Percentiles rank a stretch among this genome's conserved stretches.
Conservation (phyloP, 139 green algal species). For the Spirogloea muscicola region DNA sequence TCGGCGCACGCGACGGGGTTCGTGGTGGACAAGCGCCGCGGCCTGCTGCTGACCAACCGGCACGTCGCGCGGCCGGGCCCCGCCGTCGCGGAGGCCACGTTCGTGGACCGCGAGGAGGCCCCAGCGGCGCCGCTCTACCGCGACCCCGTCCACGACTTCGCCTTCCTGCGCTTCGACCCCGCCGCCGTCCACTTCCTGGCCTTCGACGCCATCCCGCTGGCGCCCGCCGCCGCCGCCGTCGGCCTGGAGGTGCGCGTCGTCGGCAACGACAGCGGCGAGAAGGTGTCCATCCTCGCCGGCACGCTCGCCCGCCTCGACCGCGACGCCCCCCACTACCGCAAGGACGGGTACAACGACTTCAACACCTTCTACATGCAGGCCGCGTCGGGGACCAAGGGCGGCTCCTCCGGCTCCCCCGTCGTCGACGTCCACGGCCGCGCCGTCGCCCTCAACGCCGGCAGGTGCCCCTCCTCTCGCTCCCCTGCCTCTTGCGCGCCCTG, state of each 20-base stretch:
- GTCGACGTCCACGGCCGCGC: constrained; percentile 72
- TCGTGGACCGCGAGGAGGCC: constrained; percentile 85
- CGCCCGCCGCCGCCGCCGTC: constrained; percentile 70
- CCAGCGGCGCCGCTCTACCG: constrained; percentile 48
- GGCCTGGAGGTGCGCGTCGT: constrained; percentile 86
- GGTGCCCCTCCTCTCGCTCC: too few relatives aligned
- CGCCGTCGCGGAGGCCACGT: constrained; percentile 77
- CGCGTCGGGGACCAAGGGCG: constrained; percentile 74
- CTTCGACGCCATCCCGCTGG: constrained; percentile 66
- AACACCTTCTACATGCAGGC: constrained; percentile 79
- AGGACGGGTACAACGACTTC: constrained; percentile 85
- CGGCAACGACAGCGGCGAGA: constrained; percentile 85
- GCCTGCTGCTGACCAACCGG: constrained; percentile 87
- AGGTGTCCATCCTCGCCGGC: constrained; percentile 84
- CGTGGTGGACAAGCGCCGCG: constrained; percentile 74
- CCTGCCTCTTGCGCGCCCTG: too few relatives aligned
- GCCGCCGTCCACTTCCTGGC: constrained; percentile 64
- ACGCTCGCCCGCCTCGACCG: constrained; percentile 82
- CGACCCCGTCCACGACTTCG: constrained; percentile 77
- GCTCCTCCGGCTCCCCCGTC: constrained; percentile 74
- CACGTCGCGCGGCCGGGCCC: constrained; percentile 80
- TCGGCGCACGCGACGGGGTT: constrained; percentile 79
- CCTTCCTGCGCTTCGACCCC: constrained; percentile 76
- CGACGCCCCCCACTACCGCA: constrained; percentile 74
- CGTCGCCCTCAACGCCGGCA: constrained; percentile 84